phyloP scores from a whole-genome alignment of 768 basidiomycete genomes.

The Brasilioporus rufonigricans region DNA sequence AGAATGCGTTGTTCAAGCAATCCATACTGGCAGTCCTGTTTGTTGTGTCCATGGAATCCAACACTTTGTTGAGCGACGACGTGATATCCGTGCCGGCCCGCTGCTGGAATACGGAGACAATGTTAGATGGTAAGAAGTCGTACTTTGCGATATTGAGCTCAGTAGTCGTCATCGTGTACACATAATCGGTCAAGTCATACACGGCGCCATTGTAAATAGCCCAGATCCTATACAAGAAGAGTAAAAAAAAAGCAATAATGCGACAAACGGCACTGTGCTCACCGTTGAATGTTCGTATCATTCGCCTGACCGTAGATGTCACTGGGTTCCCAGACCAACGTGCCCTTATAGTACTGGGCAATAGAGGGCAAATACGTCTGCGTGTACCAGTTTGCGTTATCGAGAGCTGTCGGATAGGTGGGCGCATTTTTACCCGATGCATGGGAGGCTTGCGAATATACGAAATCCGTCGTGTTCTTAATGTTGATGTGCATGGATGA shows the following conservation, averaged over 20 bases:
- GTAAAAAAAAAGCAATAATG: slow-evolving; percentile 6
- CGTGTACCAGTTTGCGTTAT: slow-evolving; percentile 52
- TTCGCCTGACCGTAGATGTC: slow-evolving; percentile 37
- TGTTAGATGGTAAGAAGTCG: slow-evolving; percentile 47
- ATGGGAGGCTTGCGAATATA: slow-evolving; percentile 51
- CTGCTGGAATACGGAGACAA: slow-evolving; percentile 55
- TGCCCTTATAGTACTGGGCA: slow-evolving; percentile 55
- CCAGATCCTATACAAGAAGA: slow-evolving; percentile 43
- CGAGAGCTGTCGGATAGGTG: slow-evolving; percentile 35
- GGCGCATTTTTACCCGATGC: slow-evolving; percentile 48
- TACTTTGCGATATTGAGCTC: slow-evolving; percentile 43
- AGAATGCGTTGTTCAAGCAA: slow-evolving; percentile 64
- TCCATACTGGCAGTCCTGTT: slow-evolving; percentile 40
- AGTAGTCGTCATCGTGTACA: slow-evolving; percentile 52
- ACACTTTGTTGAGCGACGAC: slow-evolving; percentile 42
- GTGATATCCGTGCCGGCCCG: slow-evolving; percentile 63
- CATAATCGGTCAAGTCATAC: slow-evolving; percentile 68
- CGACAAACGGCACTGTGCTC: slow-evolving; percentile 6
- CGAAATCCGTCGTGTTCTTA: slow-evolving; percentile 46
- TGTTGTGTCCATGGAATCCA: slow-evolving; percentile 39
- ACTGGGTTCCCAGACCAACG: slow-evolving; percentile 48
- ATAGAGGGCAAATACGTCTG: slow-evolving; percentile 55
- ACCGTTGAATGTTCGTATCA: slow-evolving; percentile 35
- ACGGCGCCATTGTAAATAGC: slow-evolving; percentile 55
- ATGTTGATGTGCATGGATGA: slow-evolving; percentile 37